A percentile compares a stretch with the other conserved stretches of the same genome.
Evolutionary conservation across 441 rosid genomes (phyloP).

Genomic region (Corymbia citriodora): DNA sequence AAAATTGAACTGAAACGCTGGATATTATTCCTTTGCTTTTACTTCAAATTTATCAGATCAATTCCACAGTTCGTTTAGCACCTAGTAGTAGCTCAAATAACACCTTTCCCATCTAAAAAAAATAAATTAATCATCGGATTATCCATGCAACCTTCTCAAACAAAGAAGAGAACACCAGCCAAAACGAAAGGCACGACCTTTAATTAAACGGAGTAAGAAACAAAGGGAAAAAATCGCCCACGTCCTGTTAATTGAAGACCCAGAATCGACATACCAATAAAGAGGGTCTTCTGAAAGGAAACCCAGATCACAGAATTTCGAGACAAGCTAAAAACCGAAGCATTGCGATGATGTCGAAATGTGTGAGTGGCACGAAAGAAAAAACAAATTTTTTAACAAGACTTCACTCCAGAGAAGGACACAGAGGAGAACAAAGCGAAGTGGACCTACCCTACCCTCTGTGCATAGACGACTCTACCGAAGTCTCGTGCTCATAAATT

Average conservation of each 20-base stretch:
- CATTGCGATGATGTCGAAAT: background rate
- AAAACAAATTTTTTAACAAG: background rate
- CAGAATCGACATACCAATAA: background rate
- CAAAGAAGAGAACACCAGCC: background rate
- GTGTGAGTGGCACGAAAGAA: background rate
- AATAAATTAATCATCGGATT: background rate
- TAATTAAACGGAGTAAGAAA: background rate
- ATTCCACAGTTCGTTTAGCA: background rate
- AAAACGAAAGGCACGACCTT: background rate
- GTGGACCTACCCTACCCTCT: slow-evolving; percentile 31
- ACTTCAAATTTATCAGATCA: background rate
- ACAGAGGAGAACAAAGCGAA: background rate
- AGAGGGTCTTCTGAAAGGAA: background rate
- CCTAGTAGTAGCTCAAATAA: background rate
- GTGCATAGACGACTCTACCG: slow-evolving; percentile 22
- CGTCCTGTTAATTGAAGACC: background rate
- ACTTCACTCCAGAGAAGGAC: background rate
- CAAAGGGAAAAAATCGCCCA: background rate
- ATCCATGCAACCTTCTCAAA: background rate
- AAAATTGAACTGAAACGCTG: background rate
- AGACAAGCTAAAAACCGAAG: background rate
- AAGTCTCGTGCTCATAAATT: slow-evolving; percentile 83
- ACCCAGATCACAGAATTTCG: background rate
- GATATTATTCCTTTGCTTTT: background rate
- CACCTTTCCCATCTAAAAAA: background rate